Conservation (phyloP, 1,284 basidiomycete genomes). For the Irpex rosettiformis region DNA sequence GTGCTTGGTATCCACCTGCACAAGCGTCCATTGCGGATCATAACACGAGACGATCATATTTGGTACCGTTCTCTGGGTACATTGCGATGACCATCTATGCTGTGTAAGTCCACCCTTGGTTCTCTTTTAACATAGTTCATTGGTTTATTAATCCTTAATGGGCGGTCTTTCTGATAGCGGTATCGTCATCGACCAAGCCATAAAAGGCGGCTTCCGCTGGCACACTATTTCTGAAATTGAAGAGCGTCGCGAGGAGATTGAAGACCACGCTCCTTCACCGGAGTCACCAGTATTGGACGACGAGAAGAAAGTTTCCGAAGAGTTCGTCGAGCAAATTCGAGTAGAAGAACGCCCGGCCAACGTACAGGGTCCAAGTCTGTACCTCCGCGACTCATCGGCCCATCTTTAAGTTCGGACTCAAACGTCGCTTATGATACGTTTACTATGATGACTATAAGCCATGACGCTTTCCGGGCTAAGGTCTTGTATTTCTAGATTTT, state of each 20-base stretch:
- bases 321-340: not conserved
- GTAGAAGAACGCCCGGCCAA: not conserved
- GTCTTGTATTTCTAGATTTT: not conserved
- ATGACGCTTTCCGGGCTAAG: too few species aligned
- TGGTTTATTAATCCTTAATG: too few species aligned
- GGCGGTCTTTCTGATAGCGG: constrained; percentile 38
- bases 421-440: too few species aligned
- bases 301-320: constrained; percentile 21
- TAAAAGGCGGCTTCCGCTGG: constrained; percentile 46
- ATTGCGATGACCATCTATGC: constrained; percentile 57
- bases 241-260: constrained; percentile 18
- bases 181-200: constrained; percentile 47
- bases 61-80: constrained; percentile 58
- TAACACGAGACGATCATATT: constrained; percentile 52
- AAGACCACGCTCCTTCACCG: constrained; percentile 11
- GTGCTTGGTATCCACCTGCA: constrained; percentile 73
- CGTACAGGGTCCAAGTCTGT: not conserved
- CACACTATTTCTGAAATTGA: constrained; percentile 42
- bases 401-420: not conserved
- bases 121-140: not conserved
- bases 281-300: constrained; percentile 18
- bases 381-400: not conserved
- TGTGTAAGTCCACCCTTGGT: constrained; percentile 36
- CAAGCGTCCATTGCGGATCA: constrained; percentile 67
- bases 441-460: too few species aligned